These are phyloP conservation scores for Nemophila menziesii DNA, from an alignment of 257 asterid genomes.

Conservation along the genomic window DNA sequence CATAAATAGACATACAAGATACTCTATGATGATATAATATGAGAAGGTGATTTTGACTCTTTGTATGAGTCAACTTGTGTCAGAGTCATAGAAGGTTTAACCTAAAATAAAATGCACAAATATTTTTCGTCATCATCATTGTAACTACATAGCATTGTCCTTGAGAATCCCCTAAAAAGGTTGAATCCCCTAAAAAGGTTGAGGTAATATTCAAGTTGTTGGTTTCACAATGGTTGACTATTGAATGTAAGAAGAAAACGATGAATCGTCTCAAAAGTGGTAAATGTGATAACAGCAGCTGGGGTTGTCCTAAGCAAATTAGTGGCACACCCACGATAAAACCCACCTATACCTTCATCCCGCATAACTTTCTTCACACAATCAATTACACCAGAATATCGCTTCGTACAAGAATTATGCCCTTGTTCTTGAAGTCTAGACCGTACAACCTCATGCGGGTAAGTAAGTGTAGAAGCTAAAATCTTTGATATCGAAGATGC, in stretches of 20 bases:
- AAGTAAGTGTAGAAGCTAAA: slow-evolving; percentile 72
- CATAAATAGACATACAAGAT: too few relatives aligned
- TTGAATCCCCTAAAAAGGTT: neutral
- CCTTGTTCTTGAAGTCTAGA: slow-evolving; percentile 3
- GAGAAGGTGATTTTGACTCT: too few relatives aligned
- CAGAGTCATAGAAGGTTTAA: too few relatives aligned
- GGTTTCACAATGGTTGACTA: neutral
- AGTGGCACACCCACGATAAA: slow-evolving; percentile 11
- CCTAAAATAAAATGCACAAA: neutral
- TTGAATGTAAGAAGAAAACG: slow-evolving; percentile 3
- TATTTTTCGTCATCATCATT: neutral
- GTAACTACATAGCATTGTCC: neutral
- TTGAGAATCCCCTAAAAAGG: neutral
- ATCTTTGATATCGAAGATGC: slow-evolving; percentile 71
- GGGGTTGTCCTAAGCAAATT: slow-evolving; percentile 4
- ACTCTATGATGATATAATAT: too few relatives aligned
- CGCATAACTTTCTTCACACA: slow-evolving; percentile 6
- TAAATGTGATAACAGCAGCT: slow-evolving; percentile 9
- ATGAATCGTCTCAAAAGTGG: slow-evolving; percentile 5
- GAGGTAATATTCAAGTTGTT: neutral
- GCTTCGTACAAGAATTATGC: slow-evolving; percentile 3
- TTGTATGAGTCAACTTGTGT: too few relatives aligned
- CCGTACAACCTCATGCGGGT: slow-evolving; percentile 43
- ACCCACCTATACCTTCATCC: slow-evolving; percentile 5
- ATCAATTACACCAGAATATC: slow-evolving; percentile 4